Conservation (phyloP, 805 yeast genomes). For the Starmerella geochares region DNA sequence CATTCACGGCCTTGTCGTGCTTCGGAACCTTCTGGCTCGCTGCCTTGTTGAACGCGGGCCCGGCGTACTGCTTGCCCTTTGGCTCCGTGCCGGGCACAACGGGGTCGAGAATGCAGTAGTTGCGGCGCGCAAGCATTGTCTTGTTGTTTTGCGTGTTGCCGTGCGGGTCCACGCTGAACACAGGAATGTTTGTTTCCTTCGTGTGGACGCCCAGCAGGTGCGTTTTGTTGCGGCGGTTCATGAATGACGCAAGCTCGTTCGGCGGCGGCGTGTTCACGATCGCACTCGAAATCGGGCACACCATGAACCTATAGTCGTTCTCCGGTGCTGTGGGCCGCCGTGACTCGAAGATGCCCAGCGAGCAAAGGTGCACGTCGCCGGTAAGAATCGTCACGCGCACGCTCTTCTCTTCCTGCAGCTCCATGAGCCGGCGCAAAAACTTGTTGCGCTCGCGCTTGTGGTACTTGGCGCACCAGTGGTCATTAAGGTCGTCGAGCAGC, state of each 20-base stretch:
- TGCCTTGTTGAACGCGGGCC: constrained; percentile 18
- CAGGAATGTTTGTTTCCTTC: constrained; percentile 71
- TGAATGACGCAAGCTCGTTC: constrained; percentile 62
- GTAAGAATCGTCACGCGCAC: constrained; percentile 73
- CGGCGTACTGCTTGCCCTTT: constrained; percentile 13
- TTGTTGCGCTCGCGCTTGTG: constrained; percentile 80
- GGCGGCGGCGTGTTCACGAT: constrained; percentile 92
- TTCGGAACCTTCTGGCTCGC: constrained; percentile 3
- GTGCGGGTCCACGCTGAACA: constrained; percentile 53
- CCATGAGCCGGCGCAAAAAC: constrained; percentile 50
- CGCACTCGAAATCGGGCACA: constrained; percentile 82
- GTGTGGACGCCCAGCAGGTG: constrained; percentile 59
- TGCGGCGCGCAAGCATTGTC: constrained; percentile 46
- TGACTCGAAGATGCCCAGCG: constrained; percentile 66
- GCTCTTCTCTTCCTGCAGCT: constrained; percentile 52
- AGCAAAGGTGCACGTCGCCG: constrained; percentile 90
- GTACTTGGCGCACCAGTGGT: constrained; percentile 88
- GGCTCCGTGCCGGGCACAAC: constrained; percentile 11
- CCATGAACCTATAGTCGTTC: constrained; percentile 62
- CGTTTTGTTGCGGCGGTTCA: constrained; percentile 54
- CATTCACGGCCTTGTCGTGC: constrained; percentile 14
- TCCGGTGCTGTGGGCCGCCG: constrained; percentile 45
- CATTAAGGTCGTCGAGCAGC: constrained; percentile 83
- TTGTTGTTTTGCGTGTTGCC: constrained; percentile 40
- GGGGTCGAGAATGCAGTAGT: constrained; percentile 42